Evolutionary conservation across 1,284 basidiomycete genomes (phyloP), one percentile per base, ranked within the genome.

Genomic region (Boletus sp.): DNA sequence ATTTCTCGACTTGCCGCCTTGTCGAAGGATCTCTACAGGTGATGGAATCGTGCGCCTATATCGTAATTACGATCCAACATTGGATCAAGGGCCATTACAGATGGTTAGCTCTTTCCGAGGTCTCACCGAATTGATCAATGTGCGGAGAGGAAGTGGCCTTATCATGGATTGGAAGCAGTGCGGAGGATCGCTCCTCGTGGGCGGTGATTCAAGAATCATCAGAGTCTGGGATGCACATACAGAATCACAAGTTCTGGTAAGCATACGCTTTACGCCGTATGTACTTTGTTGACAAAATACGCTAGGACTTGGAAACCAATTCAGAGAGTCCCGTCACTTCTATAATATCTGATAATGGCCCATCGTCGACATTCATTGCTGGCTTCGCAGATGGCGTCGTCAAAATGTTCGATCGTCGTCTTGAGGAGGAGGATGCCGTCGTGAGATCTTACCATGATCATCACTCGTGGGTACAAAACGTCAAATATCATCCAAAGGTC

Each of bases 171-270:
- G 97, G 97, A 94, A 95, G 72, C 97, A 98, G 77, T 83, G 85
- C 8, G 85, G 88, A 33, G 97, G 97, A 0, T 88, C 89, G 44
- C 78, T 99, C 35, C 79, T 98, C 17, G 90, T 95, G 16, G 94
- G 93, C 14, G 97, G 97, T 10, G 97, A 99, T 76, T 92, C 94
- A 53, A 87, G 89, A 59, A 88, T 91, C 38, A 90, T 99, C 61
- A 85, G 95, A 55, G 83, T 96, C 2, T 99, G 97, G 97, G 97
- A 99, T 74, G 96, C 95, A 16, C 90, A 94, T 67, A 91, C 93
- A 17, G 97, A 99, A 76, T 86, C 87, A 27, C 89, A 92, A 69
- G 79, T 93, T 38, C 77, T 92, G 76, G 94, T 95, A 67, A 69
- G 88, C 30, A 31, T 28, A 19, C 35, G 13, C 55, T 46, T 28